Percentiles rank a stretch among this genome's conserved stretches.
Conservation (phyloP, 108 stramenopile genomes). For the Chaetoceros tenuissimus region DNA sequence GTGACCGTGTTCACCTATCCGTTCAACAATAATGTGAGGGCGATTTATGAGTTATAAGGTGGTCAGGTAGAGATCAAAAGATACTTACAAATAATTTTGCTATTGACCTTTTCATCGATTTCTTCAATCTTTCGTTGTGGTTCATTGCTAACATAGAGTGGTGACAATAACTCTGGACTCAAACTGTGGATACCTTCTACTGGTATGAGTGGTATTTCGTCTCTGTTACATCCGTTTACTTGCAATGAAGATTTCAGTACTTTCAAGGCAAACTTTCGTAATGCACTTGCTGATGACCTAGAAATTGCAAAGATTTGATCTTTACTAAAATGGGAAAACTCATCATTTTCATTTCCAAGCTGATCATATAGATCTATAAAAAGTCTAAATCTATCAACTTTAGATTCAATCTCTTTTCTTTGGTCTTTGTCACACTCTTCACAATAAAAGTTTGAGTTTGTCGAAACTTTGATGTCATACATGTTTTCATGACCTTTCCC, state of each 20-base stretch:
- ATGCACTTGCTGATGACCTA: slow-evolving; percentile 6
- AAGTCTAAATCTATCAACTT: slow-evolving; percentile 5
- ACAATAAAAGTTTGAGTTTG: slow-evolving; percentile 18
- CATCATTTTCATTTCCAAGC: slow-evolving; percentile 14
- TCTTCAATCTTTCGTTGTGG: slow-evolving; percentile 5
- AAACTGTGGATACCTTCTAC: slow-evolving; percentile 19
- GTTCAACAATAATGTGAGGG: neutral
- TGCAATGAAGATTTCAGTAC: slow-evolving; percentile 1
- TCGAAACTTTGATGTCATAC: neutral
- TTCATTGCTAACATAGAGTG: neutral
- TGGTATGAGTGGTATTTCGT: neutral
- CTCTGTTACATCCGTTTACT: neutral
- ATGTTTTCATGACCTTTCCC: slow-evolving; percentile 1
- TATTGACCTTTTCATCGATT: slow-evolving; percentile 27
- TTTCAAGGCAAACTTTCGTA: slow-evolving; percentile 4
- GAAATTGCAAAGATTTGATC: slow-evolving; percentile 11
- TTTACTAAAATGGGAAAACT: neutral
- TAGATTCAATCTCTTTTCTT: slow-evolving; percentile 9
- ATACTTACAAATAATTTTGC: slow-evolving; percentile 36
- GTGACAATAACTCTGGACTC: slow-evolving; percentile 4
- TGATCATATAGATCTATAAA: slow-evolving; percentile 11
- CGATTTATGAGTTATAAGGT: neutral
- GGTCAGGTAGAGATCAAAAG: slow-evolving; percentile 1
- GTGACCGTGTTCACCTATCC: slow-evolving; percentile 22
- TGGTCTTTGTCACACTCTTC: slow-evolving; percentile 16